Percentiles rank a stretch among this genome's conserved stretches.
These are phyloP conservation scores for Geoglossum cookeanum DNA, from an alignment of 2,329 filamentous ascomycete species.

Conservation along the genomic window DNA sequence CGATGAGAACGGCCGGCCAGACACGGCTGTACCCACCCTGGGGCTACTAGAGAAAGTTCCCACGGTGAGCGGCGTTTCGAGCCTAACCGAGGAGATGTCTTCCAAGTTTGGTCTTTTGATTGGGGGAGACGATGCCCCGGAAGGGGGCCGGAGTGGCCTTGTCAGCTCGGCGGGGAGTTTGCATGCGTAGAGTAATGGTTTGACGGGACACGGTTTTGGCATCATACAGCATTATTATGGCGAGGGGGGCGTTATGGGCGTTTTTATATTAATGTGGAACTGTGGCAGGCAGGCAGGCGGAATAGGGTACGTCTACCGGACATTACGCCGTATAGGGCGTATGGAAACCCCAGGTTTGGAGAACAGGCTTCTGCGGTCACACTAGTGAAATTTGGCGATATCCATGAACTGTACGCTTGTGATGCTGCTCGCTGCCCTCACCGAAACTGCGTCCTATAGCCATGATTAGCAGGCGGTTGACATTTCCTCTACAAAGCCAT, in stretches of 20 bases:
- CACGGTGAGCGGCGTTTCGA: not conserved
- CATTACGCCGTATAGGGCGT: not conserved
- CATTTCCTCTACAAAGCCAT: too few species aligned
- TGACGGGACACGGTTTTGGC: not conserved
- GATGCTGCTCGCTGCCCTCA: too few species aligned
- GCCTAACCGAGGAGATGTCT: not conserved
- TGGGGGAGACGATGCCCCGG: not conserved
- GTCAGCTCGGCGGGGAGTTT: not conserved
- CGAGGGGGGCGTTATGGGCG: not conserved
- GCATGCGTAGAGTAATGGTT: not conserved
- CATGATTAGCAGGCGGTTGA: too few species aligned
- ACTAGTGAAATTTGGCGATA: too few species aligned
- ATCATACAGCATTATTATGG: not conserved
- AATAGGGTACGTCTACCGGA: not conserved
- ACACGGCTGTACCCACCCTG: constrained; percentile 18
- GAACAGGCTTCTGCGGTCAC: not conserved
- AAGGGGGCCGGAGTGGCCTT: not conserved
- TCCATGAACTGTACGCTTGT: too few species aligned
- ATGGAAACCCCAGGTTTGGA: not conserved
- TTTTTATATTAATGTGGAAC: not conserved
- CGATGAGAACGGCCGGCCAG: constrained; percentile 22
- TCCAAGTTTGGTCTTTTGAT: not conserved
- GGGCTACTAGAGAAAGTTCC: constrained; percentile 16
- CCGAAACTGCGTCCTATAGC: too few species aligned
- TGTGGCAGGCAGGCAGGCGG: not conserved